Base-by-base conservation (phyloP, 352 stramenopile genomes). In the Phytophthora megakarya region DNA sequence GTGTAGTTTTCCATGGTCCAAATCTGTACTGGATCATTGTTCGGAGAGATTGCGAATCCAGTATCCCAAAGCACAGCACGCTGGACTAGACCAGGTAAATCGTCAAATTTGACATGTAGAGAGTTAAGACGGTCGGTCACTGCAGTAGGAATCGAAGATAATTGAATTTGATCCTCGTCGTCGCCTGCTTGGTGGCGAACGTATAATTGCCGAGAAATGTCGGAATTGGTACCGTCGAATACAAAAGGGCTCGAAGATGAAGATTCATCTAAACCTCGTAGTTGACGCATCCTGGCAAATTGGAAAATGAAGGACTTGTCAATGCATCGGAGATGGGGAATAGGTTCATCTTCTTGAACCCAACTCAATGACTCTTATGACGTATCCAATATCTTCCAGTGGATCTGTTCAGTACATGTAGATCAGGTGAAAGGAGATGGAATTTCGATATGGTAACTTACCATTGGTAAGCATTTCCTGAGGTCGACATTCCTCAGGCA, bases 31-130 rank as follows among this genome's bases (percentile, higher is more conserved):
- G 56, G 26, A 18, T 57, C 32, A 13, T 62, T 52, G 3, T 10
- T n/a, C 0, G 63, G 51, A 0, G 67, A 64, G 22, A 66, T 18
- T 16, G 50, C 67, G 19, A 73, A 75, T 12, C 72, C 73, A 13
- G 65, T 56, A 37, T 81, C 73, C 73, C 73, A 81, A 5, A 81
- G 62, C 18, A 81, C 33, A 0, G 69, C 73, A 19, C 65, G 65
- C 21, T 78, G 73, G 1, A 76, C 57, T 0, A 76, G 23, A 13
- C 65, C 69, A 12, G 67, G 67, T 4, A 78, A 47, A 1, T 43
- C 16, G 12, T 30, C 32, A 19, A 71, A 78, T 3, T 45, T n/a
- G n/a, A 65, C 46, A 16, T 61, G 39, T 3, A 75, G n/a, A 1
- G 47, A 9, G 15, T 64, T 15, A 7, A 72, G 63, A 5, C 57